Evolutionary conservation across 129 eudicot species (phyloP).

Genomic region (Pittosporum tobira): DNA sequence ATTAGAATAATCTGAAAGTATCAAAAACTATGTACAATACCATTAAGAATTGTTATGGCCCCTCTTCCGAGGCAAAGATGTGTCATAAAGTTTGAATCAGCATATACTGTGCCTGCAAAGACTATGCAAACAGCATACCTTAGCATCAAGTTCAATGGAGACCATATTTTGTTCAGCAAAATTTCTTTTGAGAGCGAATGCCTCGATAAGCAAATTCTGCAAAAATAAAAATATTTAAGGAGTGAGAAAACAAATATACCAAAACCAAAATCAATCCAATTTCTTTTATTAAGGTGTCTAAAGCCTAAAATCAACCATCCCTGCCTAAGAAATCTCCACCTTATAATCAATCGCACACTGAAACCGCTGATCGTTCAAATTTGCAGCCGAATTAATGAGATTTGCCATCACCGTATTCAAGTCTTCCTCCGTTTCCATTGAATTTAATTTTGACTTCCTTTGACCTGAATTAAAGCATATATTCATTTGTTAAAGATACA

Average conservation of each 20-base stretch:
- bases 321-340: constrained; percentile 30
- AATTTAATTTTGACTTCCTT: constrained; percentile 41
- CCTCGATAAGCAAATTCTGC: constrained; percentile 67
- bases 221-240: not conserved
- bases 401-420: constrained; percentile 38
- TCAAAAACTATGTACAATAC: too few species aligned
- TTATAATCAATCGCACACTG: constrained; percentile 53
- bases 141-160: constrained; percentile 63
- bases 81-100: not conserved
- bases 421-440: constrained; percentile 59
- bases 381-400: constrained; percentile 41
- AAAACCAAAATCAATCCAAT: not conserved
- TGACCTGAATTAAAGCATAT: constrained; percentile 36
- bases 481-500: constrained; percentile 4
- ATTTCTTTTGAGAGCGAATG: constrained; percentile 53
- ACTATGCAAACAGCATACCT: constrained; percentile 30
- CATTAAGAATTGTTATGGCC: not conserved
- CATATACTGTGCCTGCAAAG: not conserved
- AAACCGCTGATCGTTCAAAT: constrained; percentile 56
- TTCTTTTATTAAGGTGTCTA: not conserved
- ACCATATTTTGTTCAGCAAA: constrained; percentile 52
- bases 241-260: constrained; percentile 6
- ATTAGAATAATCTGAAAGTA: too few species aligned
- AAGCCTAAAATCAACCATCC: constrained; percentile 4
- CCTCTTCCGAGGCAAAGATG: not conserved